Evolutionary conservation across 441 rosid species (phyloP).

Genomic region (Erodium moschatum): DNA sequence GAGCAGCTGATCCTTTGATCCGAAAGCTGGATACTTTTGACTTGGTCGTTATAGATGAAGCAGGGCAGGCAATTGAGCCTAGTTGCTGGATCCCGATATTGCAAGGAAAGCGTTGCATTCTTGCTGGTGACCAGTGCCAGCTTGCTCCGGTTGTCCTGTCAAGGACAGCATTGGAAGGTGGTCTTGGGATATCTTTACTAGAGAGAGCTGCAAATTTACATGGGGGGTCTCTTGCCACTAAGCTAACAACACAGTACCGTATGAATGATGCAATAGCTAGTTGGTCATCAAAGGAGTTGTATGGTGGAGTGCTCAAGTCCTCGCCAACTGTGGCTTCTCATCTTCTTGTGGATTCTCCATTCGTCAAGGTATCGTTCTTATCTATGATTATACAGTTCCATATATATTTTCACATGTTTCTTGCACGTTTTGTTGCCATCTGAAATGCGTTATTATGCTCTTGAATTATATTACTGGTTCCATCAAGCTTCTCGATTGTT

Average conservation of each 20-base stretch:
- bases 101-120: constrained; percentile 81
- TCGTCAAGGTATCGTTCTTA: constrained; percentile 61
- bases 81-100: constrained; percentile 89
- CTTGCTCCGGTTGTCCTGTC: constrained; percentile 92
- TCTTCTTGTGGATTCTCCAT: constrained; percentile 81
- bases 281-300: constrained; percentile 99
- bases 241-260: constrained; percentile 72
- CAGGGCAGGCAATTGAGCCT: constrained; percentile 95
- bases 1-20: constrained; percentile 88
- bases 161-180: constrained; percentile 78
- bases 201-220: constrained; percentile 78
- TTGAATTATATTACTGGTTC: background rate
- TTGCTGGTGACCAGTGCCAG: constrained; percentile 90
- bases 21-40: constrained; percentile 69
- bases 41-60: constrained; percentile 91
- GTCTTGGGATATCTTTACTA: constrained; percentile 75
- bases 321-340: constrained; percentile 64
- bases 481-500: background rate
- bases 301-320: constrained; percentile 66
- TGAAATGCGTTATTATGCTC: background rate
- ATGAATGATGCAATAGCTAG: constrained; percentile 90
- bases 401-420: constrained; percentile 14
- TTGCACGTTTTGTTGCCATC: background rate
- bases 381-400: constrained; percentile 20
- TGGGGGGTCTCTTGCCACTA: constrained; percentile 57